Evolutionary conservation across 2,329 filamentous ascomycete genomes (phyloP).

Genomic region (Botrytis fragariae): DNA sequence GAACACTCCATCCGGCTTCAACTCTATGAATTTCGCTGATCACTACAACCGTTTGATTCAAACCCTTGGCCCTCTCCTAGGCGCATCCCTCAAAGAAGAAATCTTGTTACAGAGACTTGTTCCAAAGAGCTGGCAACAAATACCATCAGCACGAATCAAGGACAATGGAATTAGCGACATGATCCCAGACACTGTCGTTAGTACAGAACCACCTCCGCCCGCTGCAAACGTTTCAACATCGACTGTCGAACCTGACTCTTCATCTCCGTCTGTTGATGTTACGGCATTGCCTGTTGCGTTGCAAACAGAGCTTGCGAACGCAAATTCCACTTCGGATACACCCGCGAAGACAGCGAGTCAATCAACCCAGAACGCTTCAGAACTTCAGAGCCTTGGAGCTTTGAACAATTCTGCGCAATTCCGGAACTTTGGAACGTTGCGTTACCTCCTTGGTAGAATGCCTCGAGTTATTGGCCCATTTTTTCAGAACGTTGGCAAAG

Average conservation of each 20-base stretch:
- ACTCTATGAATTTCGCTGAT: conserved; percentile 78
- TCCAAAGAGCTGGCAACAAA: conserved; percentile 60
- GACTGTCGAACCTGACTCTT: neutral
- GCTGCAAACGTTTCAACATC: neutral
- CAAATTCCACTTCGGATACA: neutral
- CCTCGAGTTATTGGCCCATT: conserved; percentile 79
- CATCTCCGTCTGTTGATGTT: neutral
- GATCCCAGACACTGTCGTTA: conserved; percentile 20
- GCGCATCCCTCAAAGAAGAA: conserved; percentile 81
- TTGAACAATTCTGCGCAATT: conserved; percentile 44
- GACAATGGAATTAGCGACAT: conserved; percentile 25
- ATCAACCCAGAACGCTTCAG: conserved; percentile 12
- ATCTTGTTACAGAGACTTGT: conserved; percentile 71
- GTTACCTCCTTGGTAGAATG: conserved; percentile 73
- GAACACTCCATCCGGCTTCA: conserved; percentile 60
- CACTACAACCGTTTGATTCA: conserved; percentile 74
- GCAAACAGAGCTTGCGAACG: neutral
- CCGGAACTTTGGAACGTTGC: conserved; percentile 76
- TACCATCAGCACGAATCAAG: conserved; percentile 26
- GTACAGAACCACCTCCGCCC: conserved; percentile 24
- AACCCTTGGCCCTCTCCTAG: conserved; percentile 73
- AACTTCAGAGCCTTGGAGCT: conserved; percentile 70
- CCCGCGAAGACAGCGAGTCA: neutral
- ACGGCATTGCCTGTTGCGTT: neutral
- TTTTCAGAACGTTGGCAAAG: conserved; percentile 81